phyloP scores from a whole-genome alignment of 169 alveolate genomes.

The Plasmodium gonderi region DNA sequence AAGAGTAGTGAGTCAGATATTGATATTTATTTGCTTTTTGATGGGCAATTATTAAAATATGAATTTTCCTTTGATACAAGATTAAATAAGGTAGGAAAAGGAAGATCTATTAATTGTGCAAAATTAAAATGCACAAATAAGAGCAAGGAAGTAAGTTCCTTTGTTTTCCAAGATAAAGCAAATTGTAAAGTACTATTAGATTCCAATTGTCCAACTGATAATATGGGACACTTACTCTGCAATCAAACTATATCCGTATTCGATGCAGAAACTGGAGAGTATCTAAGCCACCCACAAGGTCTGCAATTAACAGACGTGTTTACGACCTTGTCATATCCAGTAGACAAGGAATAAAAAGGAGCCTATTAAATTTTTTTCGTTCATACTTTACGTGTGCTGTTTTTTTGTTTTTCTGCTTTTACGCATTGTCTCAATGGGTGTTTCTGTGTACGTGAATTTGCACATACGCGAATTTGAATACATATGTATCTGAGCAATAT shows the following conservation, averaged over 20 bases:
- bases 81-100: constrained; percentile 75
- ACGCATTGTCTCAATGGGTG: neutral
- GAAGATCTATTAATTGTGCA: constrained; percentile 61
- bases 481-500: neutral
- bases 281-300: constrained; percentile 72
- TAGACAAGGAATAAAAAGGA: constrained; percentile 41
- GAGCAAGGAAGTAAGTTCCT: constrained; percentile 56
- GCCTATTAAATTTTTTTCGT: neutral
- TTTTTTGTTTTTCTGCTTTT: neutral
- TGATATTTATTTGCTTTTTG: constrained; percentile 77
- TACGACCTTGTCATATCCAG: constrained; percentile 41
- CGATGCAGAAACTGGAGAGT: constrained; percentile 74
- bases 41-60: constrained; percentile 77
- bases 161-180: constrained; percentile 37
- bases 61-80: constrained; percentile 81
- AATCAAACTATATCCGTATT: constrained; percentile 57
- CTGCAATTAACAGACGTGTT: constrained; percentile 44
- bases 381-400: neutral
- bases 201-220: constrained; percentile 71
- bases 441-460: neutral
- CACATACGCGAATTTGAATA: neutral
- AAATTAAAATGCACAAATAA: constrained; percentile 65
- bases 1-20: constrained; percentile 82
- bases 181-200: constrained; percentile 39
- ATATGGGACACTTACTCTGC: constrained; percentile 54